Percentiles rank a stretch among this genome's conserved stretches.
Conservation (phyloP, 345 rosid genomes). For the Hypericum perforatum region DNA sequence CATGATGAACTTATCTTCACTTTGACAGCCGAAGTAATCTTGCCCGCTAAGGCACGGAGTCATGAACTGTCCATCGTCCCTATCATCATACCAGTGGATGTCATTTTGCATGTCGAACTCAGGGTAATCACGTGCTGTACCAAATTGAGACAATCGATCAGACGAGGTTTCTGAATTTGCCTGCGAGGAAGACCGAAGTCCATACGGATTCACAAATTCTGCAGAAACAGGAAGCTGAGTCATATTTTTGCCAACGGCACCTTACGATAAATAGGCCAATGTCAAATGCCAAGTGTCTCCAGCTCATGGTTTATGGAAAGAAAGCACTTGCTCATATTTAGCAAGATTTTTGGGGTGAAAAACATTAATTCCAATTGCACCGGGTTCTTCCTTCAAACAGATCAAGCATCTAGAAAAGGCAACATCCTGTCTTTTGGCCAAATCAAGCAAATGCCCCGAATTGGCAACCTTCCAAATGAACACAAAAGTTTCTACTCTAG, state of each 20-base stretch:
- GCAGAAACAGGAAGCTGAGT: constrained; percentile 15
- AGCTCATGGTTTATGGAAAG: too few species aligned
- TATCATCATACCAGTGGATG: constrained; percentile 42
- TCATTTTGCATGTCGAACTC: constrained; percentile 61
- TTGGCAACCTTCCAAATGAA: too few species aligned
- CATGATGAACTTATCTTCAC: constrained; percentile 72
- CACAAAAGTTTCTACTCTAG: too few species aligned
- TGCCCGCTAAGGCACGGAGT: constrained; percentile 48
- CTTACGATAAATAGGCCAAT: background rate
- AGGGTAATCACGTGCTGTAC: constrained; percentile 69
- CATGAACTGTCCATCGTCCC: constrained; percentile 61
- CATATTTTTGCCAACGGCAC: background rate
- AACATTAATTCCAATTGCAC: too few species aligned
- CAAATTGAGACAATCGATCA: constrained; percentile 64
- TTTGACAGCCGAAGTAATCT: constrained; percentile 49
- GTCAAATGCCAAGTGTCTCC: too few species aligned
- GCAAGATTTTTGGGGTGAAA: too few species aligned
- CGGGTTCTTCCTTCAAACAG: too few species aligned
- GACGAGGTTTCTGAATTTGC: constrained; percentile 58
- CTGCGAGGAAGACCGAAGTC: constrained; percentile 47
- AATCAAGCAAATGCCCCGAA: too few species aligned
- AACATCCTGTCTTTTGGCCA: too few species aligned
- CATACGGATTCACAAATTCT: constrained; percentile 89
- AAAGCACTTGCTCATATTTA: too few species aligned
- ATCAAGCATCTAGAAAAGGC: too few species aligned